Percentiles rank a stretch among this genome's conserved stretches.
These are phyloP conservation scores for Adenanthera pavonina DNA, from an alignment of 306 rosid species.

Conservation along the genomic window DNA sequence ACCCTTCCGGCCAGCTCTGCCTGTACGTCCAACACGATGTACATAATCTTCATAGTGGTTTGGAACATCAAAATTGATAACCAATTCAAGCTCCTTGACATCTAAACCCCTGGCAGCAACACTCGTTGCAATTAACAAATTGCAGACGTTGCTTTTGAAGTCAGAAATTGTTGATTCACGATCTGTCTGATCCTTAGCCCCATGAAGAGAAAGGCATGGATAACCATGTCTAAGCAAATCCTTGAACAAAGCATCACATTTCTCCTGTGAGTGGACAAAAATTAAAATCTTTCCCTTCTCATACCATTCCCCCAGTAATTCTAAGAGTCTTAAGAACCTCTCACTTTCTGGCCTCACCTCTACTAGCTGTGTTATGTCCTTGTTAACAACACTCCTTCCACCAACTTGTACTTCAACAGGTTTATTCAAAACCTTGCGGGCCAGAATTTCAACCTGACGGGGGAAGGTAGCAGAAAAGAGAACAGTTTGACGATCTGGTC, in stretches of 20 bases:
- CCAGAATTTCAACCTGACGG: conserved; percentile 89
- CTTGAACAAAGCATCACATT: conserved; percentile 85
- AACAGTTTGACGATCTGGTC: conserved; percentile 88
- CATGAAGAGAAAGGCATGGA: conserved; percentile 92
- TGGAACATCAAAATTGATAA: conserved; percentile 85
- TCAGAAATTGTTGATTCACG: conserved; percentile 93
- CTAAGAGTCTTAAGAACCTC: conserved; percentile 83
- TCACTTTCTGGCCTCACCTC: conserved; percentile 87
- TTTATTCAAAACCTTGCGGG: conserved; percentile 79
- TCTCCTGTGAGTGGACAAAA: conserved; percentile 92
- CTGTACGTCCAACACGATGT: conserved; percentile 96
- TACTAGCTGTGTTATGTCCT: conserved; percentile 81
- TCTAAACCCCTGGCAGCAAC: conserved; percentile 93
- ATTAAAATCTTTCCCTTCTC: conserved; percentile 91
- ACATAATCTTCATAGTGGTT: conserved; percentile 98
- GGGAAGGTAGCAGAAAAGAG: conserved; percentile 96
- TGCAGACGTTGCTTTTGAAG: conserved; percentile 89
- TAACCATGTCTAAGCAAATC: conserved; percentile 87
- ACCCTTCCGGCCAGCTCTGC: conserved; percentile 95
- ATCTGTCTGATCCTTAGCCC: conserved; percentile 93
- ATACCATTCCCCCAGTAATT: conserved; percentile 90
- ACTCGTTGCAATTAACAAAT: conserved; percentile 84
- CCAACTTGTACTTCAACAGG: conserved; percentile 96
- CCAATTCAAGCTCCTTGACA: conserved; percentile 96
- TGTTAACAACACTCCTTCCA: conserved; percentile 96